Base-by-base conservation (phyloP, 2,329 filamentous ascomycete species). In the Aspergillus proliferans region DNA sequence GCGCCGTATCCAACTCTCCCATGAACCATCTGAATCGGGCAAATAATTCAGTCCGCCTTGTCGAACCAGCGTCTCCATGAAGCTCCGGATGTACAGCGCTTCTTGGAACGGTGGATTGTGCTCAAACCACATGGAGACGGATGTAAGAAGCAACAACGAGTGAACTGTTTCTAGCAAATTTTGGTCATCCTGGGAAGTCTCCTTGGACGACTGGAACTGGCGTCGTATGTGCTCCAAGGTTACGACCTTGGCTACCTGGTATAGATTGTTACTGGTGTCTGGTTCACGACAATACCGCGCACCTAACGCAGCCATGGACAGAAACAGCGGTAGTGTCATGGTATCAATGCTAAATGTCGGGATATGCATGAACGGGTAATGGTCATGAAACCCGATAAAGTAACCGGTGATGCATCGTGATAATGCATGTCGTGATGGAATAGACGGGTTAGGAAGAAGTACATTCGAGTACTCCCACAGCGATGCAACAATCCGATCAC, bases 321-420 rank as follows among this genome's bases (percentile, higher is more conserved):
- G 44, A 14, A 67, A 59, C 1, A 66, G 46, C 6, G 59, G 61
- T 9, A 61, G 33, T 3, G 59, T 54, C 42, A 61, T 51, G 0
- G 49, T 28, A 4, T 67, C 61, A 6, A 63, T 52, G 43, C 63
- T 47, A 7, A 67, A 41, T 3, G 64, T 67, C 1, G 64, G 61
- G n/a, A 62, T 59, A 44, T 67, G 64, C 38, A 67, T 47, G 24
- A 67, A 58, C 0, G 64, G 64, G 28, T 67, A 67, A 43, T 67
- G 64, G 14, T 65, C 62, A 28, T 67, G 64, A 24, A 56, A 67
- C 1, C 64, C 64, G 2, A 55, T 65, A 6, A 67, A 47, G 48
- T 67, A 67, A 1, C 64, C 64, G 1, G 63, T 66, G 12, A 67
- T 46, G 47, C 62, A 67, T 19, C 64, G 57, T 12, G 64, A 67